phyloP scores from a whole-genome alignment of 2,329 filamentous ascomycete species.

The Aspergillus spinulosporus region DNA sequence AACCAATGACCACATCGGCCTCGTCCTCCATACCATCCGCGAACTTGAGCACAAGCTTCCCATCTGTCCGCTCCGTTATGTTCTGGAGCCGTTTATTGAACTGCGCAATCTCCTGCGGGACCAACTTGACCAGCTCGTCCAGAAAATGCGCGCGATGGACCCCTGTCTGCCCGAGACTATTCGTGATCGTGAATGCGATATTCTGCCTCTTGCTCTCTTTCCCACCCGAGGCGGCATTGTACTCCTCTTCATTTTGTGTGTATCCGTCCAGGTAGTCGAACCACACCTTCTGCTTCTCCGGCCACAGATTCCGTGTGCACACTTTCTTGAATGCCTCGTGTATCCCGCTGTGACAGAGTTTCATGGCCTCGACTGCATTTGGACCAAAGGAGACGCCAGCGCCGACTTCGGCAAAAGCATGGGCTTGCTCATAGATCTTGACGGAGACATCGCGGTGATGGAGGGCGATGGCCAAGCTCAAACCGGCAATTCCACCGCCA shows the following conservation, averaged over 20 bases:
- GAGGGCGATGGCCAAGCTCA: slow-evolving; percentile 40
- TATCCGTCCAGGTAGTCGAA: slow-evolving; percentile 28
- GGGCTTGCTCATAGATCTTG: slow-evolving; percentile 40
- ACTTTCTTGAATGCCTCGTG: slow-evolving; percentile 35
- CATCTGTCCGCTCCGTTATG: slow-evolving; percentile 17
- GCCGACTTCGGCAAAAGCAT: slow-evolving; percentile 40
- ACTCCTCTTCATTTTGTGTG: slow-evolving; percentile 8
- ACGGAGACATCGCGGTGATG: slow-evolving; percentile 34
- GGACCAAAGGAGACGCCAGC: slow-evolving; percentile 41
- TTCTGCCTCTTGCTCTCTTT: slow-evolving; percentile 18
- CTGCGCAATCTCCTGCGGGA: slow-evolving; percentile 29
- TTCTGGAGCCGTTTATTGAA: slow-evolving; percentile 31
- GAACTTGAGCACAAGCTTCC: slow-evolving; percentile 43
- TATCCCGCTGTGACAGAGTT: slow-evolving; percentile 28
- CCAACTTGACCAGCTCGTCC: slow-evolving; percentile 36
- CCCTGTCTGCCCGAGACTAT: slow-evolving; percentile 26
- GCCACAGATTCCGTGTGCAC: slow-evolving; percentile 37
- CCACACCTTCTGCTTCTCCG: slow-evolving; percentile 30
- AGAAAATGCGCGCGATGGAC: slow-evolving; percentile 36
- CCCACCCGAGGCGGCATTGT: background rate
- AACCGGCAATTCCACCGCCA: slow-evolving; percentile 40
- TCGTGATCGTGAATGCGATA: slow-evolving; percentile 27
- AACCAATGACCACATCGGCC: slow-evolving; percentile 48
- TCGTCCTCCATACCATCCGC: slow-evolving; percentile 45
- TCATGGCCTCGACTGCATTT: slow-evolving; percentile 34